Conservation (phyloP, 2,329 filamentous ascomycete species). For the Chalaropsis ovoidea region DNA sequence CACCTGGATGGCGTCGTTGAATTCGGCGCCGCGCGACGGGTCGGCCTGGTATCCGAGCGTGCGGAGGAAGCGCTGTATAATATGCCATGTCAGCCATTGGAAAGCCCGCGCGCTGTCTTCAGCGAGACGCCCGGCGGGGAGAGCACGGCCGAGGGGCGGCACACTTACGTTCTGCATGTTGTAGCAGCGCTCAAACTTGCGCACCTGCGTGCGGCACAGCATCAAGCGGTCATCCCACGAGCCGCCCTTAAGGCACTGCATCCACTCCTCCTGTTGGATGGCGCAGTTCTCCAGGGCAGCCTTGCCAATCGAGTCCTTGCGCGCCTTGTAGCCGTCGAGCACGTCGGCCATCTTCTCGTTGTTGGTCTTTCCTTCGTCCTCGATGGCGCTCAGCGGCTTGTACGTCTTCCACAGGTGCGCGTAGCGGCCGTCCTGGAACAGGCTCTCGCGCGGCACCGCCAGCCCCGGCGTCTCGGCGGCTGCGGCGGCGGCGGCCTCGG, state of each 20-base stretch:
- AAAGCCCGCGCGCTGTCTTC: background rate
- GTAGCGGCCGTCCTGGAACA: constrained; percentile 53
- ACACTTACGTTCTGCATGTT: constrained; percentile 65
- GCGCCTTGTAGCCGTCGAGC: constrained; percentile 72
- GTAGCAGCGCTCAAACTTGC: constrained; percentile 75
- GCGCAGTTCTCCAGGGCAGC: constrained; percentile 91
- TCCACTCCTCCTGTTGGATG: constrained; percentile 71
- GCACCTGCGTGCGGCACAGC: constrained; percentile 70
- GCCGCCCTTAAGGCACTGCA: constrained; percentile 69
- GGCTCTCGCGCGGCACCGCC: constrained; percentile 41
- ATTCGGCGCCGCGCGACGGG: constrained; percentile 51
- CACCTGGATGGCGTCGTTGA: constrained; percentile 88
- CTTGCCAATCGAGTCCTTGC: constrained; percentile 63
- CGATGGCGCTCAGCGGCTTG: constrained; percentile 58
- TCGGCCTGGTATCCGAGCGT: constrained; percentile 76
- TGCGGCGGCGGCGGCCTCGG: constrained; percentile 22
- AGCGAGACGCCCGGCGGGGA: no score
- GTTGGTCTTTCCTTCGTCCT: constrained; percentile 59
- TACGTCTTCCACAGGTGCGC: constrained; percentile 93
- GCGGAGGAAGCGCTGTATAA: constrained; percentile 65
- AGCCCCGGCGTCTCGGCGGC: constrained; percentile 27
- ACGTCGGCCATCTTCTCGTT: constrained; percentile 73
- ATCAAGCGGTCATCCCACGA: constrained; percentile 58
- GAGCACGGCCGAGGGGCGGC: no score
- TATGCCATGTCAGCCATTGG: background rate